Percentiles rank a stretch among this genome's conserved stretches.
Evolutionary conservation across 1,284 basidiomycete species (phyloP).

Genomic region (Coniophora puteana): DNA sequence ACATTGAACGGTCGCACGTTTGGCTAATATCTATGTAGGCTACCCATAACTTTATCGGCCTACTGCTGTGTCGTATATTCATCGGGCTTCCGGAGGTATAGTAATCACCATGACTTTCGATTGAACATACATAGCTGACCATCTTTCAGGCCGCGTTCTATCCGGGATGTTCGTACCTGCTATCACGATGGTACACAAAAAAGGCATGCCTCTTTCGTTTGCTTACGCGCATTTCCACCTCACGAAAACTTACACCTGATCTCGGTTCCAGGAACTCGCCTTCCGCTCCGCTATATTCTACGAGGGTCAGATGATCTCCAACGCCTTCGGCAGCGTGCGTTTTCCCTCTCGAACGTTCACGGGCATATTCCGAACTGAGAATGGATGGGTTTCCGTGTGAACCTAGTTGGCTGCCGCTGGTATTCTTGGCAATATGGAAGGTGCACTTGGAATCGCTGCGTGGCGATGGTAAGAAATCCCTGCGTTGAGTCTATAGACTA

Average conservation of each 20-base stretch:
- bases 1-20: neutral
- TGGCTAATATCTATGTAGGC: slow-evolving; percentile 29
- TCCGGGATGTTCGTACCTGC: slow-evolving; percentile 57
- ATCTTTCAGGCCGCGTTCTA: slow-evolving; percentile 54
- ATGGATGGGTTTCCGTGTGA: neutral
- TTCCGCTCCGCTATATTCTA: slow-evolving; percentile 71
- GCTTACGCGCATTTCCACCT: neutral
- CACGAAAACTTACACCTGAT: neutral
- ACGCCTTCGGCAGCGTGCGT: slow-evolving; percentile 70
- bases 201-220: slow-evolving; percentile 39
- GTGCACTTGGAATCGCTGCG: slow-evolving; percentile 59
- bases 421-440: slow-evolving; percentile 67
- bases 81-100: slow-evolving; percentile 60
- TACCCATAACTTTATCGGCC: slow-evolving; percentile 51
- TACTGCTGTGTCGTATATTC: slow-evolving; percentile 56
- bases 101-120: slow-evolving; percentile 8
- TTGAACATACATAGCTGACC: neutral
- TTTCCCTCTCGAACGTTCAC: slow-evolving; percentile 6
- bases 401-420: slow-evolving; percentile 62
- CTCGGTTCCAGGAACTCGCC: slow-evolving; percentile 51
- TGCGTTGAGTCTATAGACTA: neutral
- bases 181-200: slow-evolving; percentile 65
- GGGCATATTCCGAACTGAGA: slow-evolving; percentile 11
- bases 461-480: slow-evolving; percentile 57
- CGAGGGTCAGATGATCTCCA: slow-evolving; percentile 65